Evolutionary conservation across 352 stramenopile genomes (phyloP), one percentile per base, ranked within the genome.

Genomic region (Phytopythium cucurbitacearum): DNA sequence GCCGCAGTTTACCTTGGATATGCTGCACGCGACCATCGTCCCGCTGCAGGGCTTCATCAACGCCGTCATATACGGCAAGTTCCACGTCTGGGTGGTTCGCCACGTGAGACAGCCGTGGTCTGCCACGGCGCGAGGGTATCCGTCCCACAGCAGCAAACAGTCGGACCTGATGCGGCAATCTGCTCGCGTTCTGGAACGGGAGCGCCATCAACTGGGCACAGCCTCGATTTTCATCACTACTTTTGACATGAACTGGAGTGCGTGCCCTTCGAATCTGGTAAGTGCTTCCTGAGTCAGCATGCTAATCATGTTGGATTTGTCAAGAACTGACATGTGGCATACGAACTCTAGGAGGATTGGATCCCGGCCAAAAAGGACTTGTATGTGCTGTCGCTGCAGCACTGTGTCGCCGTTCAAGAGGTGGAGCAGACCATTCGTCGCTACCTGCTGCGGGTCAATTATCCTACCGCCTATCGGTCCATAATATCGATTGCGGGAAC

Each of bases 21-120:
- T 91, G 62, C 62, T 89, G 15, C 82, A 92, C 42, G 82, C 80
- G 12, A 83, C 73, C 12, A 87, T 92, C 53, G 73, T 92, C n/a
- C 80, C 82, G 4, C 65, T 92, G 0, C 82, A 91, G 67, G 84
- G 84, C 48, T 94, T 92, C 54, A 75, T 90, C 13, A 92, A 92
- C 40, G 84, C 84, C 3, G 74, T 92, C 4, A 92, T 94, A 40
- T 94, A 94, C 57, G 84, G 81, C 44, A 91, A 91, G 51, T 89
- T 92, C 55, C 82, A 92, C 59, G 71, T 87, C 35, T 92, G 78
- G 76, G 71, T 92, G 13, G 78, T 78, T 0, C 82, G 82, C 0
- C 75, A 89, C 48, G 69, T 86, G 3, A 61, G 82, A 5, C 56
- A 65, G 7, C 66, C 67, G 0, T 76, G 68, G 67, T 49, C 55